These are phyloP conservation scores for Lecanicillium sp. DNA, from an alignment of 2,329 filamentous ascomycete genomes.

Conservation along the genomic window DNA sequence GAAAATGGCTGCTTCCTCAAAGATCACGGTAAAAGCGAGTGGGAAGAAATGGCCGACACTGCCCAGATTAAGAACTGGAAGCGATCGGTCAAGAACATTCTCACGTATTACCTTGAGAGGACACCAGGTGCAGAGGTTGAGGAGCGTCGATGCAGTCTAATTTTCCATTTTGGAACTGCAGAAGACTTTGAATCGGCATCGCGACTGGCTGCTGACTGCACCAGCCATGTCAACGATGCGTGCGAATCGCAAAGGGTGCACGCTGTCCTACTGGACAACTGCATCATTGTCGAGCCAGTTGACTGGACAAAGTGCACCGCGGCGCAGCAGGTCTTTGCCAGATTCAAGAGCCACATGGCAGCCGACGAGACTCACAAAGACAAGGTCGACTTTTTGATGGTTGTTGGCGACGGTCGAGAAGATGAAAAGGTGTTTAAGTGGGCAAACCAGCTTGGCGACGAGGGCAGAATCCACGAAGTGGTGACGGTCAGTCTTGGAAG, in stretches of 20 bases:
- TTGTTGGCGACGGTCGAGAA: conserved; percentile 83
- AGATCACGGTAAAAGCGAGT: conserved; percentile 57
- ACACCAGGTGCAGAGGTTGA: conserved; percentile 84
- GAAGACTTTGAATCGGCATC: conserved; percentile 68
- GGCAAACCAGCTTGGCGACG: conserved; percentile 68
- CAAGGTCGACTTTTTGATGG: conserved; percentile 77
- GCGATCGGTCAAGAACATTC: conserved; percentile 68
- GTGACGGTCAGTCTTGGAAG: conserved; percentile 81
- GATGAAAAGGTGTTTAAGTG: conserved; percentile 92
- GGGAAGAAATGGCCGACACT: conserved; percentile 71
- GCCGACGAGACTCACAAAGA: conserved; percentile 20
- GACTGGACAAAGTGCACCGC: conserved; percentile 86
- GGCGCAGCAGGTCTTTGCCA: conserved; percentile 62
- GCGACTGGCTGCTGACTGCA: conserved; percentile 80
- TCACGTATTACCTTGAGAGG: conserved; percentile 83
- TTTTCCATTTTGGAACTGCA: conserved; percentile 82
- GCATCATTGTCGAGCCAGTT: conserved; percentile 74
- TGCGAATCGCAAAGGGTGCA: conserved; percentile 78
- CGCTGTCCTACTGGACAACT: conserved; percentile 71
- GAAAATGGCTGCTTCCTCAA: conserved; percentile 92
- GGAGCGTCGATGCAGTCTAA: conserved; percentile 81
- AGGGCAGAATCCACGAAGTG: conserved; percentile 56
- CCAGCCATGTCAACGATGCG: conserved; percentile 90
- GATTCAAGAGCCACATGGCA: conserved; percentile 34
- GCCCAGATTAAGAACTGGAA: conserved; percentile 72